Percentiles rank a stretch among this genome's conserved stretches.
Evolutionary conservation across 768 basidiomycete species (phyloP).

Genomic region (Rhodosporidiobolus odoratus): DNA sequence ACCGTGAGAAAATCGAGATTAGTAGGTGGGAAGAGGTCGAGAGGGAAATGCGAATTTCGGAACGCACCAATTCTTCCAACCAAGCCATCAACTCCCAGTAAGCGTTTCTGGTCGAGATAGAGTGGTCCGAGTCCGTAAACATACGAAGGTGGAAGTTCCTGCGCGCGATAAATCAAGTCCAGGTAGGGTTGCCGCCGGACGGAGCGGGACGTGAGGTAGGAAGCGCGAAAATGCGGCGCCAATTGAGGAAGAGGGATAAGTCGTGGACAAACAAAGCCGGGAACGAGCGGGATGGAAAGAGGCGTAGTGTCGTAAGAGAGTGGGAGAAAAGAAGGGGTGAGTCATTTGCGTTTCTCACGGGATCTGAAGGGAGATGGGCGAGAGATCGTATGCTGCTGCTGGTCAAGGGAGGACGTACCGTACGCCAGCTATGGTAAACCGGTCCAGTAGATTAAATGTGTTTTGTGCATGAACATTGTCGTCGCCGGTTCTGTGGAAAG

Average conservation of each 20-base stretch:
- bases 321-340: neutral
- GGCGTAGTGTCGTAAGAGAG: too few relatives aligned
- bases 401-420: slow-evolving; percentile 53
- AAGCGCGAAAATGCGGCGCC: too few relatives aligned
- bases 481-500: slow-evolving; percentile 60
- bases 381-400: too few relatives aligned
- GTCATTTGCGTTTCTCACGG: neutral
- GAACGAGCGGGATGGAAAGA: too few relatives aligned
- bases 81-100: slow-evolving; percentile 79
- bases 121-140: slow-evolving; percentile 96
- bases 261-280: too few relatives aligned
- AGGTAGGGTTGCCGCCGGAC: too few relatives aligned
- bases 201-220: neutral
- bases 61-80: slow-evolving; percentile 66
- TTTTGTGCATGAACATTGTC: slow-evolving; percentile 96
- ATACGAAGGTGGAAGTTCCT: slow-evolving; percentile 74
- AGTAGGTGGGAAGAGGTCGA: neutral
- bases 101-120: slow-evolving; percentile 67
- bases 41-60: too few relatives aligned
- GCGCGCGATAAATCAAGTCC: neutral
- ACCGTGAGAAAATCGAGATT: neutral
- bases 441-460: slow-evolving; percentile 82
- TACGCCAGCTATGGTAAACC: slow-evolving; percentile 73
- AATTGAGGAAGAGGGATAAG: too few relatives aligned
- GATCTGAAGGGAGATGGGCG: neutral